These are phyloP conservation scores for Sicyos baderoa DNA, from an alignment of 306 rosid species.

Conservation along the genomic window DNA sequence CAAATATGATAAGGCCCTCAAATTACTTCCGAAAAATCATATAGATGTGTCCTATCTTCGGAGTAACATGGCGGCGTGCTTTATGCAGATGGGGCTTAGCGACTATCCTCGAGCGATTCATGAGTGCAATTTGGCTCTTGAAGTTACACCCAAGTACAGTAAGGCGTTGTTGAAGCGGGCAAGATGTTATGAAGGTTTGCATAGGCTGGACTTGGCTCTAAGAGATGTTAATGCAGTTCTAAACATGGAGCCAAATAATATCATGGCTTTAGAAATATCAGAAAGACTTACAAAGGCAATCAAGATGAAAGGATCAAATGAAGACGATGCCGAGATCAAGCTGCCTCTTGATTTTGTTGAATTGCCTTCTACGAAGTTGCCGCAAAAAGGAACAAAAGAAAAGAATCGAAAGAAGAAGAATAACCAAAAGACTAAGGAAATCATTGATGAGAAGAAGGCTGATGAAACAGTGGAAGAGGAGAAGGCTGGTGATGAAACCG, in stretches of 20 bases:
- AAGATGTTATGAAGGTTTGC: constrained; percentile 80
- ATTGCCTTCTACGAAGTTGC: constrained; percentile 26
- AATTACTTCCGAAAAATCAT: constrained; percentile 68
- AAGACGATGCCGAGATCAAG: constrained; percentile 46
- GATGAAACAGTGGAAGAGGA: constrained; percentile 23
- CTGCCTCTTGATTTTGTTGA: constrained; percentile 70
- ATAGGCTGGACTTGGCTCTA: constrained; percentile 72
- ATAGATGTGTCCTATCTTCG: constrained; percentile 71
- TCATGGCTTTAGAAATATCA: constrained; percentile 69
- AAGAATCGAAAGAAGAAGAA: constrained; percentile 60
- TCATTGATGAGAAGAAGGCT: constrained; percentile 12
- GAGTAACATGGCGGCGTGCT: constrained; percentile 87
- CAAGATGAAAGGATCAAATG: constrained; percentile 57
- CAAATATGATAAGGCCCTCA: constrained; percentile 75
- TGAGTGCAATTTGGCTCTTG: constrained; percentile 85
- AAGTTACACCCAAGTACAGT: constrained; percentile 66
- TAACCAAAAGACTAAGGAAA: constrained; percentile 27
- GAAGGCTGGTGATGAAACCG: background rate
- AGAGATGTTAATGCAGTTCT: constrained; percentile 60
- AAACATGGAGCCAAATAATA: constrained; percentile 63
- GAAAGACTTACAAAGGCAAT: constrained; percentile 56
- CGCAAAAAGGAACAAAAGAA: constrained; percentile 36
- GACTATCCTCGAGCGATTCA: constrained; percentile 79
- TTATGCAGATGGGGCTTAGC: constrained; percentile 84
- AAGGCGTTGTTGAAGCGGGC: constrained; percentile 90